Evolutionary conservation across 2,329 filamentous ascomycete species (phyloP).

Genomic region (Bisporella sp.): DNA sequence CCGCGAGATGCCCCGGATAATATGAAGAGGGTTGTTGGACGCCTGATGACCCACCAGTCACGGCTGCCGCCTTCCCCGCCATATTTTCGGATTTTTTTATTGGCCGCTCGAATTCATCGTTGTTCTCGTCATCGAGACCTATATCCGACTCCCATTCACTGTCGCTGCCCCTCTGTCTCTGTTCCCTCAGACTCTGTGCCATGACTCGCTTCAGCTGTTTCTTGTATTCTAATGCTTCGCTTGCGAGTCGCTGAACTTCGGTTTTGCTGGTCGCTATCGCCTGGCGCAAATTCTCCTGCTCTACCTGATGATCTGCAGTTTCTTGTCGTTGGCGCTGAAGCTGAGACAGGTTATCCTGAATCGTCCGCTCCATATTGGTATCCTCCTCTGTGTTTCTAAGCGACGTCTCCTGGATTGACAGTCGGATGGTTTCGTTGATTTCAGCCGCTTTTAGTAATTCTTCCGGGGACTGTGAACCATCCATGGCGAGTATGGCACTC

Average conservation of each 20-base stretch:
- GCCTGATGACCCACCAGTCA: conserved; percentile 33
- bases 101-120: conserved; percentile 11
- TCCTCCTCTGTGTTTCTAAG: conserved; percentile 64
- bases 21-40: conserved; percentile 35
- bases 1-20: conserved; percentile 4
- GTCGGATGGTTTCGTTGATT: conserved; percentile 40
- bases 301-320: conserved; percentile 37
- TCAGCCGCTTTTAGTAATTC: conserved; percentile 36
- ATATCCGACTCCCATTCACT: conserved; percentile 11
- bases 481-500: conserved; percentile 16
- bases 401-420: conserved; percentile 53
- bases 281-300: conserved; percentile 37
- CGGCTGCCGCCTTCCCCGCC: conserved; percentile 13
- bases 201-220: conserved; percentile 44
- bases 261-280: conserved; percentile 43
- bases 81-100: conserved; percentile 19
- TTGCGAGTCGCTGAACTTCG: conserved; percentile 28
- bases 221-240: conserved; percentile 1
- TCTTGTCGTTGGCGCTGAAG: conserved; percentile 58
- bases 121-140: conserved; percentile 11
- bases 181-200: conserved; percentile 49
- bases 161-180: conserved; percentile 8
- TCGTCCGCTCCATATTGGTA: conserved; percentile 62
- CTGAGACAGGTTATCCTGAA: conserved; percentile 63
- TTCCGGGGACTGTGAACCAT: conserved; percentile 15